Evolutionary conservation across 148 eudicot species (phyloP).

Genomic region (Vaccinium vitisidaea): DNA sequence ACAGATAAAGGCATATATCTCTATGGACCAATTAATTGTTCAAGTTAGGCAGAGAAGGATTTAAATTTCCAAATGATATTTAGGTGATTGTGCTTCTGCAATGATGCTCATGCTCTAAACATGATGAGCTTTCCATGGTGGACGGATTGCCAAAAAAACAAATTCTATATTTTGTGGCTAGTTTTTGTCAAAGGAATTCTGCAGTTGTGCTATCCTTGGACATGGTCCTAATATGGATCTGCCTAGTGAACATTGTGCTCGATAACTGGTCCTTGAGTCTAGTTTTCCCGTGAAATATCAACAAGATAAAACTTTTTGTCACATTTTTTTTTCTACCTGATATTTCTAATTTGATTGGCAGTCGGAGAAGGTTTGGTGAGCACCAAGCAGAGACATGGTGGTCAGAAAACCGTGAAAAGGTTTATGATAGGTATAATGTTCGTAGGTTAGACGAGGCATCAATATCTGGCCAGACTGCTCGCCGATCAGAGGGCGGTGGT

Average conservation of each 20-base stretch:
- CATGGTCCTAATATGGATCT: neutral
- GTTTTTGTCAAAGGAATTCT: neutral
- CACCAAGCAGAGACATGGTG: conserved; percentile 98
- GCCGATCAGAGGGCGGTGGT: conserved; percentile 64
- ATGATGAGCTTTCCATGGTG: neutral
- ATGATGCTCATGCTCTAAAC: neutral
- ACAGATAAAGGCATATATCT: neutral
- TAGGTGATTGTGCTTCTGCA: neutral
- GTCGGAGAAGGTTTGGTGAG: conserved; percentile 94
- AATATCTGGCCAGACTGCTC: conserved; percentile 63
- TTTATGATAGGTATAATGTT: conserved; percentile 82
- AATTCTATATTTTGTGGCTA: neutral
- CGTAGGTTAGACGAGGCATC: conserved; percentile 75
- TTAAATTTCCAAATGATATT: neutral
- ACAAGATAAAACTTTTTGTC: neutral
- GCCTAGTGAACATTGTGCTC: neutral
- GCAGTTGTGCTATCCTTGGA: neutral
- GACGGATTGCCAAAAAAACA: neutral
- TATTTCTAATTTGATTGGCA: conserved; percentile 25
- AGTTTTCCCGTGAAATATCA: neutral
- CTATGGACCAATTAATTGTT: neutral
- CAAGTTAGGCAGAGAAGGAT: neutral
- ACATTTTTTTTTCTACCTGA: neutral
- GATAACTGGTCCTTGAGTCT: neutral
- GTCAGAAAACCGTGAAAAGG: conserved; percentile 93